These are phyloP conservation scores for Solanum bukasovii DNA, from an alignment of 257 asterid genomes.

Conservation along the genomic window DNA sequence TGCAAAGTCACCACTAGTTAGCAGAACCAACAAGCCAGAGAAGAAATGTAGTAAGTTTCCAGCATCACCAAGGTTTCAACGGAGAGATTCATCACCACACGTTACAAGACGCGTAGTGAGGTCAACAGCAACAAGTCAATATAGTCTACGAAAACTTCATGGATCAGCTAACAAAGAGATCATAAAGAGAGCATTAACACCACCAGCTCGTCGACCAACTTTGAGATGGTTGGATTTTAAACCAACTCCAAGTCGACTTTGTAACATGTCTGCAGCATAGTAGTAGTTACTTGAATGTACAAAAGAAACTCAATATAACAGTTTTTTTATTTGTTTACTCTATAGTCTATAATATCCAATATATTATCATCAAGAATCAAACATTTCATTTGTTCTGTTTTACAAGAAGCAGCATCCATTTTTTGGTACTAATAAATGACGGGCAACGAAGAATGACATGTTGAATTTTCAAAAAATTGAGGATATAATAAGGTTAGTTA, in stretches of 20 bases:
- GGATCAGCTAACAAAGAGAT: constrained; percentile 45
- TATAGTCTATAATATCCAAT: not conserved
- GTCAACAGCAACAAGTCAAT: not conserved
- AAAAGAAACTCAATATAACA: not conserved
- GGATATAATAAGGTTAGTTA: not conserved
- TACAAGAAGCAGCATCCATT: not conserved
- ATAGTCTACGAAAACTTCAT: not conserved
- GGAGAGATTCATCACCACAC: not conserved
- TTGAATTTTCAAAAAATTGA: not conserved
- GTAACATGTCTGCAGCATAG: constrained; percentile 25
- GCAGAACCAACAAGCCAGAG: not conserved
- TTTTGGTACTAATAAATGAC: not conserved
- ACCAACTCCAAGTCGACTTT: constrained; percentile 60
- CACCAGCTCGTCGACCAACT: constrained; percentile 37
- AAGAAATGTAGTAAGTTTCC: not conserved
- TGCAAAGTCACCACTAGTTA: not conserved
- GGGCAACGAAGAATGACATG: not conserved
- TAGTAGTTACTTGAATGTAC: not conserved
- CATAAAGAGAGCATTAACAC: constrained; percentile 46
- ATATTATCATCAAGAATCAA: not conserved
- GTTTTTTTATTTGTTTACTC: not conserved
- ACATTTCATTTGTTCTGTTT: not conserved
- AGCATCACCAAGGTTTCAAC: not conserved
- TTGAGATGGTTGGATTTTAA: constrained; percentile 56
- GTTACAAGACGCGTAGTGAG: not conserved